Conservation (phyloP, 495 filamentous ascomycete genomes). For the Choiromyces venosus region DNA sequence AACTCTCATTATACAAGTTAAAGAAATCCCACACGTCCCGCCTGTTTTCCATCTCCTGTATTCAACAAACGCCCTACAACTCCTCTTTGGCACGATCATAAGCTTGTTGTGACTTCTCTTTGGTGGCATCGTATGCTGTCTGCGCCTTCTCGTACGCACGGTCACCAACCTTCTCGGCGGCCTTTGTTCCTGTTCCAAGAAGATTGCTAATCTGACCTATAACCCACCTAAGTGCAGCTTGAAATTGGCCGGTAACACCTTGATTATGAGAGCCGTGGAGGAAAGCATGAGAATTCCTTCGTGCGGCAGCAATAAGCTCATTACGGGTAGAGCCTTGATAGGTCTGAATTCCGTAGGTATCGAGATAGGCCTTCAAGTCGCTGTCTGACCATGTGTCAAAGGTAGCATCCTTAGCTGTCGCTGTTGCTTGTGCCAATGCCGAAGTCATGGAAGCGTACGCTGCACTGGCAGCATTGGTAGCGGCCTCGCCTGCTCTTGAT, state of each 20-base stretch:
- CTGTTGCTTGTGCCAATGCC: constrained; percentile 63
- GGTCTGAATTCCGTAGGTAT: constrained; percentile 69
- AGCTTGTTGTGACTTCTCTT: constrained; percentile 29
- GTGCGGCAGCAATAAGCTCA: constrained; percentile 56
- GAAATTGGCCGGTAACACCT: constrained; percentile 54
- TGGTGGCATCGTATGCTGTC: constrained; percentile 20
- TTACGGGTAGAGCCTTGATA: constrained; percentile 65
- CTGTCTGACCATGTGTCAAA: constrained; percentile 79
- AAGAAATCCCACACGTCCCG: too few species aligned
- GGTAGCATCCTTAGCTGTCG: constrained; percentile 59
- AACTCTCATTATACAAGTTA: too few species aligned
- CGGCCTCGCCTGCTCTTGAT: constrained; percentile 52
- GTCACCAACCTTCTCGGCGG: constrained; percentile 51
- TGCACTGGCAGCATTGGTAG: constrained; percentile 51
- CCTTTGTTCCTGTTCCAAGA: constrained; percentile 58
- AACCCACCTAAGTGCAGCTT: constrained; percentile 44
- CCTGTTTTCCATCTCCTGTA: too few species aligned
- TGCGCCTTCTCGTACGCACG: constrained; percentile 31
- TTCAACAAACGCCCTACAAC: too few species aligned
- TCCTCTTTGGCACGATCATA: constrained; percentile 42
- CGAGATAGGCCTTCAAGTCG: constrained; percentile 75
- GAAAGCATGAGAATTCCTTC: constrained; percentile 56
- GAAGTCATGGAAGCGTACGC: constrained; percentile 70
- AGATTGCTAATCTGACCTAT: constrained; percentile 54
- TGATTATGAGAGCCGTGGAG: constrained; percentile 57